phyloP scores from a whole-genome alignment of 495 filamentous ascomycete species.

The Aspergillus panamensis region DNA sequence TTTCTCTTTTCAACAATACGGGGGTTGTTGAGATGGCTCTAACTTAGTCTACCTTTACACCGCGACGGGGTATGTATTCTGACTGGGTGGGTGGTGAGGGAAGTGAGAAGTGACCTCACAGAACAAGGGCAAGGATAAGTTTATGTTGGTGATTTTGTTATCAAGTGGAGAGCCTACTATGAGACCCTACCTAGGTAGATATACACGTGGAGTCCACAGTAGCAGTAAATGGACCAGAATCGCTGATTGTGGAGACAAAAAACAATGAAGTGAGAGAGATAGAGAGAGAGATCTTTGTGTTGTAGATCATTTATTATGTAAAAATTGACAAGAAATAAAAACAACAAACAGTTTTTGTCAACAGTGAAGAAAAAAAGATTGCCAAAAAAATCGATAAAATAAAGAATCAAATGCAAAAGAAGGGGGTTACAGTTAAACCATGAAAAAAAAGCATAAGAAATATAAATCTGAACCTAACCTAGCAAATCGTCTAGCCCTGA shows the following conservation, averaged over 20 bases:
- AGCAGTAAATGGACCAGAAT: not conserved
- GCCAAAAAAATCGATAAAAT: not conserved
- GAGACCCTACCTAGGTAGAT: not conserved
- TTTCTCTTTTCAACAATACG: too few species aligned
- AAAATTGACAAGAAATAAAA: not conserved
- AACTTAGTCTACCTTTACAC: too few species aligned
- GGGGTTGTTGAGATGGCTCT: too few species aligned
- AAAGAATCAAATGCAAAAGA: constrained; percentile 1
- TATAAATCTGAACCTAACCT: constrained; percentile 47
- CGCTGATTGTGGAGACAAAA: too few species aligned
- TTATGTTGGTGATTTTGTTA: not conserved
- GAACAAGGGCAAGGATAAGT: too few species aligned
- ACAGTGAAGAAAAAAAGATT: not conserved
- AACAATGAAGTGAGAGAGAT: not conserved
- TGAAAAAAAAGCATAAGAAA: constrained; percentile 3
- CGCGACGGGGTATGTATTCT: too few species aligned
- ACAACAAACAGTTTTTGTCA: not conserved
- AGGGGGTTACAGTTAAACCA: constrained; percentile 1
- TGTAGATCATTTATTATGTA: not conserved
- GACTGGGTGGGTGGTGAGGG: too few species aligned
- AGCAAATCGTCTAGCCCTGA: constrained; percentile 61
- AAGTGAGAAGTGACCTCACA: too few species aligned
- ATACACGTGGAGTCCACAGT: not conserved
- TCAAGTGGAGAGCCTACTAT: not conserved
- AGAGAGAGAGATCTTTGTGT: not conserved